Percentiles rank a stretch among this genome's conserved stretches.
phyloP scores from a whole-genome alignment of 371 early-diverging fungal species.

The Apophysomyces elegans region DNA sequence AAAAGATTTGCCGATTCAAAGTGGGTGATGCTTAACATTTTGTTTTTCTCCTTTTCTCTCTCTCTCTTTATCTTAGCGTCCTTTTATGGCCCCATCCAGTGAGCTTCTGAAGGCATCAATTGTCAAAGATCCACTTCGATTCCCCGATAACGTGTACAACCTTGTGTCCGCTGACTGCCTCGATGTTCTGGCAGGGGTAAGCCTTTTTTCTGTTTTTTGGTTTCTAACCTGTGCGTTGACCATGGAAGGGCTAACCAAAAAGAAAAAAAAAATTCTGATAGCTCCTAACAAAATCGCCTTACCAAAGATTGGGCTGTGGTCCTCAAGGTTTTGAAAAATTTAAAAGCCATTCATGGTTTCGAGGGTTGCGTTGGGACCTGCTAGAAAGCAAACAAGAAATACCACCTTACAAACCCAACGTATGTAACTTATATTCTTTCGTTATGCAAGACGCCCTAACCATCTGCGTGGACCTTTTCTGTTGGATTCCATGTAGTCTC shows the following conservation, averaged over 20 bases:
- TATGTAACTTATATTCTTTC: slow-evolving; percentile 13
- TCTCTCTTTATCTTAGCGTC: slow-evolving; percentile 47
- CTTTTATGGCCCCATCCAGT: slow-evolving; percentile 77
- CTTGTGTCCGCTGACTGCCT: slow-evolving; percentile 55
- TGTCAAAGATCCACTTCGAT: slow-evolving; percentile 51
- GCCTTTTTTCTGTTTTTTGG: slow-evolving; percentile 25
- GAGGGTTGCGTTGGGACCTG: slow-evolving; percentile 59
- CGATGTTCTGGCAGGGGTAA: slow-evolving; percentile 53
- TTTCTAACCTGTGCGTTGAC: neutral
- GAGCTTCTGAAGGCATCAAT: slow-evolving; percentile 65
- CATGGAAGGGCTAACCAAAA: neutral
- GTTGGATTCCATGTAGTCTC: slow-evolving; percentile 24
- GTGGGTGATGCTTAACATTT: neutral
- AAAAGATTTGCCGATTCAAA: too few species aligned
- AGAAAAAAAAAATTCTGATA: slow-evolving; percentile 14
- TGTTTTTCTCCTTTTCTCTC: neutral
- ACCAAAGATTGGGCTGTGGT: slow-evolving; percentile 58
- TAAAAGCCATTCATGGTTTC: slow-evolving; percentile 64
- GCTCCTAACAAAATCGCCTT: slow-evolving; percentile 56
- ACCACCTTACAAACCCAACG: slow-evolving; percentile 66
- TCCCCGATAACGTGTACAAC: slow-evolving; percentile 53
- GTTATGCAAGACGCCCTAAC: neutral
- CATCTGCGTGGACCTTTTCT: neutral
- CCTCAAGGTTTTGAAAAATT: slow-evolving; percentile 55
- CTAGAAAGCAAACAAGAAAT: slow-evolving; percentile 51